Percentiles rank a stretch among this genome's conserved stretches.
These are phyloP conservation scores for Vachellia pachyceras DNA, from an alignment of 306 rosid genomes.

Conservation along the genomic window DNA sequence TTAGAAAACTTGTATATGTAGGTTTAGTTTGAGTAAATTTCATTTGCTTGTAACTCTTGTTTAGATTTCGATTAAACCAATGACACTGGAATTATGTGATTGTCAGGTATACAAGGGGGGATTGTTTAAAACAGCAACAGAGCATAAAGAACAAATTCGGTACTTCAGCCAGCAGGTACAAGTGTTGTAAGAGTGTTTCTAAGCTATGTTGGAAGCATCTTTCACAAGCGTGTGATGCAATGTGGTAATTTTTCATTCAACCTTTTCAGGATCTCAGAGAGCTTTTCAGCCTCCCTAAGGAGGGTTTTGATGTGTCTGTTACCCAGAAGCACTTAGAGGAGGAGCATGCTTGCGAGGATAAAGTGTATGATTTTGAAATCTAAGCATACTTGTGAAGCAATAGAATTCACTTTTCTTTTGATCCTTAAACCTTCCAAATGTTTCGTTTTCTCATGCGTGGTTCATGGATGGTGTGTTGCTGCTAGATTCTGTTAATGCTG, in stretches of 20 bases:
- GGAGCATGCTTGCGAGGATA: constrained; percentile 75
- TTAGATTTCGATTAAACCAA: constrained; percentile 7
- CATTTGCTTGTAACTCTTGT: not conserved
- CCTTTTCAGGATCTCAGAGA: constrained; percentile 82
- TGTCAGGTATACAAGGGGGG: constrained; percentile 87
- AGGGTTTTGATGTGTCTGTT: constrained; percentile 91
- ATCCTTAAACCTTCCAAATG: not conserved
- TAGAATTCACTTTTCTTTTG: not conserved
- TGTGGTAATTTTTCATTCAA: constrained; percentile 24
- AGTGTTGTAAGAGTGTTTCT: constrained; percentile 27
- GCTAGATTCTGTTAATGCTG: not conserved
- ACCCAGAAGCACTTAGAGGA: constrained; percentile 86
- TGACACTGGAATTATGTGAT: constrained; percentile 25
- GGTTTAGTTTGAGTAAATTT: constrained; percentile 11
- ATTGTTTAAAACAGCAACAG: constrained; percentile 87
- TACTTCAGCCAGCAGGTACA: constrained; percentile 93
- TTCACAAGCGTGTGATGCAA: not conserved
- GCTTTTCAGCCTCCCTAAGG: constrained; percentile 87
- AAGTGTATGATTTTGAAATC: constrained; percentile 54
- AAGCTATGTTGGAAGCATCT: constrained; percentile 4
- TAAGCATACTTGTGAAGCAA: constrained; percentile 60
- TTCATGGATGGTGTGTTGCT: not conserved
- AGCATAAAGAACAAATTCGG: constrained; percentile 92
- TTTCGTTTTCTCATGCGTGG: not conserved
- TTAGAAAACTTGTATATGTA: not conserved